Evolutionary conservation across 495 filamentous ascomycete species (phyloP).

Genomic region (Annulohypoxylon moriforme): DNA sequence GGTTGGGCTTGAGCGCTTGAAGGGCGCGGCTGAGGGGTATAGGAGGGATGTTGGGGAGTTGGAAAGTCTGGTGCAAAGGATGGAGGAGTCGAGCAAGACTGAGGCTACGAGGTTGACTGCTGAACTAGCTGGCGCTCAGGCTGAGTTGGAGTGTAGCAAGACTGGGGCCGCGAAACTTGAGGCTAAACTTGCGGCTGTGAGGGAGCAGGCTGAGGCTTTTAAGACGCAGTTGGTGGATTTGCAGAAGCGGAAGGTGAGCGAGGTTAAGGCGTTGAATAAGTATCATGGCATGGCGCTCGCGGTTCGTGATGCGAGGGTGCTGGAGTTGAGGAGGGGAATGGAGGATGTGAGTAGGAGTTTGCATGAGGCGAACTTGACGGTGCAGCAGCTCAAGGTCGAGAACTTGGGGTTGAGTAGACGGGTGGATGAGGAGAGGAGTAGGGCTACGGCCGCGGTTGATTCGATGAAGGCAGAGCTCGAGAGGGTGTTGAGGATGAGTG

Average conservation of each 20-base stretch:
- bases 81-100: conserved; percentile 67
- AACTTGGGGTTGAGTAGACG: conserved; percentile 47
- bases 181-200: conserved; percentile 40
- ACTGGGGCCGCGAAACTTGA: conserved; percentile 53
- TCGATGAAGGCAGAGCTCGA: conserved; percentile 59
- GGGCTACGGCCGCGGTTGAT: conserved; percentile 64
- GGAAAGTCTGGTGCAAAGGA: conserved; percentile 66
- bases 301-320: conserved; percentile 55
- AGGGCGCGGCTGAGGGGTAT: conserved; percentile 71
- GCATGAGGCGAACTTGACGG: conserved; percentile 51
- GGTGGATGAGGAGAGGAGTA: conserved; percentile 56
- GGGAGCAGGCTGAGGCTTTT: conserved; percentile 48
- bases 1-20: conserved; percentile 68
- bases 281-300: conserved; percentile 54
- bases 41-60: conserved; percentile 70
- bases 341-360: conserved; percentile 52
- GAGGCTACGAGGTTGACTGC: conserved; percentile 39
- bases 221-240: conserved; percentile 56
- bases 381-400: conserved; percentile 52
- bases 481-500: conserved; percentile 51
- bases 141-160: conserved; percentile 54
- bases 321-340: conserved; percentile 54
- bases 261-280: conserved; percentile 52
- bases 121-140: conserved; percentile 49
- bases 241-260: conserved; percentile 52